Evolutionary conservation across 2,329 filamentous ascomycete genomes (phyloP).

Genomic region (Talaromyces sp.): DNA sequence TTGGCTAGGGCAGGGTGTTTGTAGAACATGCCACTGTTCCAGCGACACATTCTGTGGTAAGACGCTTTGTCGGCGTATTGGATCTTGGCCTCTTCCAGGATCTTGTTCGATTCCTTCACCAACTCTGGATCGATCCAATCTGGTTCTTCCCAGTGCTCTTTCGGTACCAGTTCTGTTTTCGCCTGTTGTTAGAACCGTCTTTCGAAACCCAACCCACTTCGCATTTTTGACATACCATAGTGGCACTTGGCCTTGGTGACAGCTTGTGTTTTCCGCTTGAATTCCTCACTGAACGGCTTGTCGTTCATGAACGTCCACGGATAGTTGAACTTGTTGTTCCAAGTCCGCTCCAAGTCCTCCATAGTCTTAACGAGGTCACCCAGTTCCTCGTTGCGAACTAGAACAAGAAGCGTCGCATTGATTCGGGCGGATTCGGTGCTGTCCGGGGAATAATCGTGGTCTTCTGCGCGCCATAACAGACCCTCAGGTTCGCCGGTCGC

Average conservation of each 20-base stretch:
- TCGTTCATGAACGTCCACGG: conserved; percentile 99
- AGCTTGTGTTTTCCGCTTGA: conserved; percentile 75
- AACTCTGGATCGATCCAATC: conserved; percentile 88
- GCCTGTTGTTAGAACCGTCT: conserved; percentile 21
- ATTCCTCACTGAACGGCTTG: conserved; percentile 85
- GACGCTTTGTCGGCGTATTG: conserved; percentile 86
- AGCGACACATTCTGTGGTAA: conserved; percentile 98
- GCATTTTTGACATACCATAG: conserved; percentile 58
- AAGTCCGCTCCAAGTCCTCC: conserved; percentile 85
- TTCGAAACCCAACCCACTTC: background rate
- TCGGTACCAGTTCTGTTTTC: conserved; percentile 72
- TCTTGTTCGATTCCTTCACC: conserved; percentile 76
- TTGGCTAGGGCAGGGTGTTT: conserved; percentile 83
- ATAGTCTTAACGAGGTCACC: conserved; percentile 81
- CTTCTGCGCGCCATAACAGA: conserved; percentile 65
- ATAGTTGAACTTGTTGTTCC: conserved; percentile 99
- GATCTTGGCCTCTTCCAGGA: conserved; percentile 77
- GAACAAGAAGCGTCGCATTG: conserved; percentile 84
- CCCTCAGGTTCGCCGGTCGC: conserved; percentile 81
- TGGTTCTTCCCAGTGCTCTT: conserved; percentile 89
- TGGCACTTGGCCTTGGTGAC: conserved; percentile 82
- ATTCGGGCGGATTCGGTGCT: conserved; percentile 75
- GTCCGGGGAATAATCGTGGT: conserved; percentile 72
- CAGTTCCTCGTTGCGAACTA: conserved; percentile 90
- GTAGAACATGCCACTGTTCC: conserved; percentile 98